phyloP scores from a whole-genome alignment of 148 eudicot genomes.

The Vaccinium myrtillus region DNA sequence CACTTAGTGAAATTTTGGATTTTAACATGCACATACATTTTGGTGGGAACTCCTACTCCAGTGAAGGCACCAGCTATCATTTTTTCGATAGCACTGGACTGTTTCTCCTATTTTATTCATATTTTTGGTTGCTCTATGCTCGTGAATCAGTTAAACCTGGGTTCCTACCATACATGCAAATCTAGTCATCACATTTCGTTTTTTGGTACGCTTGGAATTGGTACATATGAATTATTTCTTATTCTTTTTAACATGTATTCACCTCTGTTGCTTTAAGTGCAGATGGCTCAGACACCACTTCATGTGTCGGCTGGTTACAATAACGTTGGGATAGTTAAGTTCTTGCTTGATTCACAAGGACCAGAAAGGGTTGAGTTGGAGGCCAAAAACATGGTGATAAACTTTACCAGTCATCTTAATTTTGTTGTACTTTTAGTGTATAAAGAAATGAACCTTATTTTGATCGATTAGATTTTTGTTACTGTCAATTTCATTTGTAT shows the following conservation, averaged over 20 bases:
- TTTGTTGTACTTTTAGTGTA: not conserved
- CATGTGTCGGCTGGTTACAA: slow-evolving; percentile 95
- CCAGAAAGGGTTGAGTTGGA: slow-evolving; percentile 77
- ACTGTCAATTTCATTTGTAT: not conserved
- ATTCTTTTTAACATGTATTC: not conserved
- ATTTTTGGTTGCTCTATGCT: not conserved
- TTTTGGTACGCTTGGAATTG: not conserved
- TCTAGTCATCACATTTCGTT: not conserved
- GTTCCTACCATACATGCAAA: not conserved
- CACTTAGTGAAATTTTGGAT: no score
- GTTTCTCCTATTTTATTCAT: not conserved
- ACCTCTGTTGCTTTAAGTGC: slow-evolving; percentile 15
- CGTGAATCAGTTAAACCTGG: not conserved
- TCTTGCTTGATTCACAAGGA: slow-evolving; percentile 67
- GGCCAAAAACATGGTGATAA: slow-evolving; percentile 90
- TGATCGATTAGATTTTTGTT: not conserved
- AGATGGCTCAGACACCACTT: slow-evolving; percentile 97
- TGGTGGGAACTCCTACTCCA: not conserved
- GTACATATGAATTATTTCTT: not conserved
- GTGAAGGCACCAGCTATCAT: not conserved
- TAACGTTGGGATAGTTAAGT: slow-evolving; percentile 66
- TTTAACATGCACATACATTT: no score
- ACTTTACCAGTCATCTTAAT: not conserved
- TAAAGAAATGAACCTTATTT: not conserved
- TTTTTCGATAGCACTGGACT: not conserved